Evolutionary conservation across 805 yeast genomes (phyloP).

Genomic region (Metschnikowia vanudenii): DNA sequence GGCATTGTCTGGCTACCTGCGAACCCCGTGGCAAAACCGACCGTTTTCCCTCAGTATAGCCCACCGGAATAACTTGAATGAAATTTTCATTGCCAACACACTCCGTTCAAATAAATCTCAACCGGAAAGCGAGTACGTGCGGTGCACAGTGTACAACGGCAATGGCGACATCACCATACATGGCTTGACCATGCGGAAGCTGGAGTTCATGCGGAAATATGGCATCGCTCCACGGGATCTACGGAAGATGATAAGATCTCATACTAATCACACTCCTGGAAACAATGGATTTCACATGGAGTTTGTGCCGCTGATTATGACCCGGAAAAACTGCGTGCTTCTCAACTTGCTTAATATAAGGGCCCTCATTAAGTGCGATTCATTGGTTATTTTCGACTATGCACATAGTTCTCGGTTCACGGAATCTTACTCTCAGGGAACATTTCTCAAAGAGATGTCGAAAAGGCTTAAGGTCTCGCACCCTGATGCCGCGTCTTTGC

Average conservation of each 20-base stretch:
- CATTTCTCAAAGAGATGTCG: conserved; percentile 44
- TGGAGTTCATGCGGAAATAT: conserved; percentile 44
- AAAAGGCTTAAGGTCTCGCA: conserved; percentile 33
- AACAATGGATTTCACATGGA: conserved; percentile 34
- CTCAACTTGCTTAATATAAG: conserved; percentile 49
- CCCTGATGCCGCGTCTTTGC: conserved; percentile 40
- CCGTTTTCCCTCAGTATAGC: neutral
- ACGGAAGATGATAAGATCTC: conserved; percentile 45
- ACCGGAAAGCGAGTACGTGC: conserved; percentile 34
- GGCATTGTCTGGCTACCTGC: neutral
- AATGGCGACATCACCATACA: conserved; percentile 45
- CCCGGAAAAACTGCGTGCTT: conserved; percentile 46
- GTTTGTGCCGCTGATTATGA: conserved; percentile 56
- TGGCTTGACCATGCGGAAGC: conserved; percentile 44
- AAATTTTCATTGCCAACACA: conserved; percentile 19
- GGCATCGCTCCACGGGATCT: conserved; percentile 57
- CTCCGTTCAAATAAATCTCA: conserved; percentile 18
- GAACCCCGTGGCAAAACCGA: neutral
- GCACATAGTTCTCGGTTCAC: conserved; percentile 27
- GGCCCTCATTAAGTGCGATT: conserved; percentile 52
- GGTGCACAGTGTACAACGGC: conserved; percentile 51
- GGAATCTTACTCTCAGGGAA: conserved; percentile 43
- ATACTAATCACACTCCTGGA: conserved; percentile 15
- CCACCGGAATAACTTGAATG: conserved; percentile 11
- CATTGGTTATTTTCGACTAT: conserved; percentile 47